Conservation (phyloP, 1,284 basidiomycete genomes). For the Sutorius eximius region DNA sequence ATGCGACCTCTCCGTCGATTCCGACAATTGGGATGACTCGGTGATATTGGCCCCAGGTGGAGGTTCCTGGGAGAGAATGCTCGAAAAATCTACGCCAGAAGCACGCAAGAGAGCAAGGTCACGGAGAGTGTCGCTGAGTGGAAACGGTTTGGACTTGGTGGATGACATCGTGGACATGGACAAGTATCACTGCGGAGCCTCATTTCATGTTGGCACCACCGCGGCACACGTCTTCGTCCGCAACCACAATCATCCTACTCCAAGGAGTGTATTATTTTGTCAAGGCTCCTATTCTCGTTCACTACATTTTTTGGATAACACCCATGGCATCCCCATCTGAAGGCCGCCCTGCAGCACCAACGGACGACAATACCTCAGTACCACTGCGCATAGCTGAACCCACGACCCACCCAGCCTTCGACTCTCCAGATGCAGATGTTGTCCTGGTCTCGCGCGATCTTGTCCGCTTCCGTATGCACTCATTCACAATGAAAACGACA, state of each 20-base stretch:
- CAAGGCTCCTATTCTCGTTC: neutral
- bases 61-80: conserved; percentile 36
- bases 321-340: conserved; percentile 21
- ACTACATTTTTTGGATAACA: neutral
- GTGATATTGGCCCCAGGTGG: conserved; percentile 7
- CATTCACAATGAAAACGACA: conserved; percentile 56
- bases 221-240: neutral
- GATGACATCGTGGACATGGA: conserved; percentile 29
- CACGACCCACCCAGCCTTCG: conserved; percentile 47
- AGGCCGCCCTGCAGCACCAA: conserved; percentile 4
- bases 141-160: conserved; percentile 51
- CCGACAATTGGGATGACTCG: conserved; percentile 31
- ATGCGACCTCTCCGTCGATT: conserved; percentile 51
- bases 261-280: neutral
- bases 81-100: conserved; percentile 54
- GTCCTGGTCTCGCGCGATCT: conserved; percentile 46
- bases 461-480: conserved; percentile 55
- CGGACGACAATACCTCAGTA: neutral
- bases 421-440: conserved; percentile 49
- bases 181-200: neutral
- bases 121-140: conserved; percentile 60
- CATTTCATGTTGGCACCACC: neutral
- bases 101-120: conserved; percentile 71
- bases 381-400: conserved; percentile 10
- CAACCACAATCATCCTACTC: neutral